Evolutionary conservation across 2,329 filamentous ascomycete genomes (phyloP).

Genomic region (Cordyceps javanica): DNA sequence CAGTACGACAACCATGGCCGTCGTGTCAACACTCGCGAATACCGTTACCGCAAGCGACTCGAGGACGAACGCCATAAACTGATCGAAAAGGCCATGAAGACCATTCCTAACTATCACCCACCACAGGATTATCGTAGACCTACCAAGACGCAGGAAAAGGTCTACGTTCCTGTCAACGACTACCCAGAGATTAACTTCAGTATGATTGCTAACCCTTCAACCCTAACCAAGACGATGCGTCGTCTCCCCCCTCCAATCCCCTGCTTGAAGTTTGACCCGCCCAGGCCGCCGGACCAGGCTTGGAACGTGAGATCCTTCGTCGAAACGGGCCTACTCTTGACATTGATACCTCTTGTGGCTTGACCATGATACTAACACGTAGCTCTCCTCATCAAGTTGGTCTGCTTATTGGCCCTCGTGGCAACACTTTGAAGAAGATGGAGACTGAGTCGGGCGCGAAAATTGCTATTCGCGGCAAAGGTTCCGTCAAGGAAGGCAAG

Average conservation of each 20-base stretch:
- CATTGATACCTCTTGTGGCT: slow-evolving; percentile 27
- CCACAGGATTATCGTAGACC: slow-evolving; percentile 97
- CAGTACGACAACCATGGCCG: slow-evolving; percentile 99
- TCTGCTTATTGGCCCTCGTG: slow-evolving; percentile 99
- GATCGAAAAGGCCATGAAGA: slow-evolving; percentile 98
- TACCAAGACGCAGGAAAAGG: slow-evolving; percentile 99
- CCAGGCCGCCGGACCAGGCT: slow-evolving; percentile 19
- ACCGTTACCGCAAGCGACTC: slow-evolving; percentile 93
- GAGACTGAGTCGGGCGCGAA: slow-evolving; percentile 95
- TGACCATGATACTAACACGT: slow-evolving; percentile 73
- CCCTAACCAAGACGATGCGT: slow-evolving; percentile 52
- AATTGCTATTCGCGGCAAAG: slow-evolving; percentile 98
- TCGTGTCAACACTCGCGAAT: slow-evolving; percentile 98
- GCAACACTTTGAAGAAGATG: slow-evolving; percentile 99
- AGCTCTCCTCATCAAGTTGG: slow-evolving; percentile 92
- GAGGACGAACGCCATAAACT: slow-evolving; percentile 99
- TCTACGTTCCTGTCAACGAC: slow-evolving; percentile 99
- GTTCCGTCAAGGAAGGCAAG: slow-evolving; percentile 99
- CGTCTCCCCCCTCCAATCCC: slow-evolving; percentile 11
- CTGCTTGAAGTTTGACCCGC: slow-evolving; percentile 38
- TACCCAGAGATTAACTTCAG: slow-evolving; percentile 99
- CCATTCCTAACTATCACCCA: slow-evolving; percentile 98
- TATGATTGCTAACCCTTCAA: slow-evolving; percentile 99
- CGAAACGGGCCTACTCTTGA: slow-evolving; percentile 25
- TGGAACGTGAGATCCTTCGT: slow-evolving; percentile 28